These are phyloP conservation scores for Exophiala viscosa DNA, from an alignment of 2,329 filamentous ascomycete species.

Conservation along the genomic window DNA sequence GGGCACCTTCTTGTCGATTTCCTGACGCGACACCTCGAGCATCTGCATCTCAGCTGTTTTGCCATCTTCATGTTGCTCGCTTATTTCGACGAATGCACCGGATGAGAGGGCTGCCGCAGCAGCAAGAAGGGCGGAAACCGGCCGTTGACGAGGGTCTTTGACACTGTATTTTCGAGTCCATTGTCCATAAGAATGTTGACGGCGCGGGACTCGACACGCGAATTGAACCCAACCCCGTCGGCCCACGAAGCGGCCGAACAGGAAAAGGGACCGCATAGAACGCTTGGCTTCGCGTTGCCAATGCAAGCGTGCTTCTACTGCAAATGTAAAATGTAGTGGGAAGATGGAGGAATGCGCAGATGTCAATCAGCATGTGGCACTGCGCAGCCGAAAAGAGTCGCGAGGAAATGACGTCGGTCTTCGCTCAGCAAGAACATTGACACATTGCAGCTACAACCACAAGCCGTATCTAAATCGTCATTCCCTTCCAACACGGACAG, in stretches of 20 bases:
- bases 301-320: not conserved
- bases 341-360: not conserved
- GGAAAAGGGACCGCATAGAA: constrained; percentile 49
- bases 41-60: constrained; percentile 80
- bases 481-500: too few species aligned
- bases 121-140: constrained; percentile 31
- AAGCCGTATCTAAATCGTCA: too few species aligned
- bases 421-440: too few species aligned
- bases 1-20: constrained; percentile 67
- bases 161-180: constrained; percentile 27
- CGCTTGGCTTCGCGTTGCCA: not conserved
- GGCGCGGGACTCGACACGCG: constrained; percentile 29
- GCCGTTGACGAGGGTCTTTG: constrained; percentile 30
- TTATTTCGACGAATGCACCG: constrained; percentile 57
- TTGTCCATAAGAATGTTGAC: constrained; percentile 23
- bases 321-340: not conserved
- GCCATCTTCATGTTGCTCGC: constrained; percentile 46
- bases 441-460: too few species aligned
- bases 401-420: too few species aligned
- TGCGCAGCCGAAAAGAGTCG: too few species aligned
- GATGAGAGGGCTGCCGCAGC: constrained; percentile 52
- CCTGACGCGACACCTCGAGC: constrained; percentile 74
- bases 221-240: constrained; percentile 34
- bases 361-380: not conserved
- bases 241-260: constrained; percentile 49